phyloP scores from a whole-genome alignment of 164 flowering plant species.

The Vitis vinifera region DNA sequence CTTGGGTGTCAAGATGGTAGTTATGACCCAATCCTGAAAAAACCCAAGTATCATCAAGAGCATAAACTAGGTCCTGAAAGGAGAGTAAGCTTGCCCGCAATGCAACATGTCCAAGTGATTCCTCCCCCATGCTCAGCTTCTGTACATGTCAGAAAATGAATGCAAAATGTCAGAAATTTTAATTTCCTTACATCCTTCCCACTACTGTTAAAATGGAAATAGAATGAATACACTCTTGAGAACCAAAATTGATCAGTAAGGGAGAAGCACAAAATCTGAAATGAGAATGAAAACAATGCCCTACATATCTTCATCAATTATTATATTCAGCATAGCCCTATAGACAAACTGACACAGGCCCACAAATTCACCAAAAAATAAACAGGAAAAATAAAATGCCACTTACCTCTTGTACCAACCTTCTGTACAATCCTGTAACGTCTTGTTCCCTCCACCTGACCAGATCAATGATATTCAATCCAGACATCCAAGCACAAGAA shows the following conservation, averaged over 20 bases:
- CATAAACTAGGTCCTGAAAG: constrained; percentile 59
- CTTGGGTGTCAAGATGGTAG: constrained; percentile 38
- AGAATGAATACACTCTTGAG: neutral
- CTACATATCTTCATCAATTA: too few relatives aligned
- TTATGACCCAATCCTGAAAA: constrained; percentile 83
- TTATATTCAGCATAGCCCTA: too few relatives aligned
- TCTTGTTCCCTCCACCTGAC: constrained; percentile 72
- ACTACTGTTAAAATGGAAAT: too few relatives aligned
- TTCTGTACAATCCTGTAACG: constrained; percentile 50
- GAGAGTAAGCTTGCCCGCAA: constrained; percentile 63
- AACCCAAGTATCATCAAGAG: constrained; percentile 63
- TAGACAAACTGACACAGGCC: too few relatives aligned
- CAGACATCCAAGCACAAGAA: constrained; percentile 94
- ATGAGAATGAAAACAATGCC: too few relatives aligned
- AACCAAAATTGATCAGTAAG: neutral
- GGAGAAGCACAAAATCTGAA: too few relatives aligned
- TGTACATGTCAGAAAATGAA: constrained; percentile 9
- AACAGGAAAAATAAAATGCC: neutral
- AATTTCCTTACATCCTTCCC: neutral
- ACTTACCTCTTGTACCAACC: constrained; percentile 56
- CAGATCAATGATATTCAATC: constrained; percentile 83
- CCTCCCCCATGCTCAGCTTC: constrained; percentile 26
- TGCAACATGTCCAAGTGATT: constrained; percentile 30
- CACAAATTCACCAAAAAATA: too few relatives aligned
- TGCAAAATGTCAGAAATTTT: neutral